Percentiles rank a stretch among this genome's conserved stretches.
phyloP scores from a whole-genome alignment of 1,139 yeast genomes.

The Spathaspora sp. region DNA sequence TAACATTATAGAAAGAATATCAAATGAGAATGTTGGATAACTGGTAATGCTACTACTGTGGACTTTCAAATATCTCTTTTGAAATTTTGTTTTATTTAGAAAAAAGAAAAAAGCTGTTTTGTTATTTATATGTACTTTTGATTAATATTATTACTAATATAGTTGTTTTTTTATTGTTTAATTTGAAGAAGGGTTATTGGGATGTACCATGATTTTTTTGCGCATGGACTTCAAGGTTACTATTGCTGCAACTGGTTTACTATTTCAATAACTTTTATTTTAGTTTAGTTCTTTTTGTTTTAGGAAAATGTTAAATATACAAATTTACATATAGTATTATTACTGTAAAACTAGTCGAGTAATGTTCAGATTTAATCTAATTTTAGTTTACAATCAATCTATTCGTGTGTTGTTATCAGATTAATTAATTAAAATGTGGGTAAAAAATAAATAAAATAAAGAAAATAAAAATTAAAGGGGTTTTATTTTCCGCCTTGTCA shows the following conservation, averaged over 20 bases:
- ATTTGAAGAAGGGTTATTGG: neutral
- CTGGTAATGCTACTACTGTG: neutral
- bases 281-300: slow-evolving; percentile 1
- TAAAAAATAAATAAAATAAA: too few species aligned
- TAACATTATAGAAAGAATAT: slow-evolving; percentile 1
- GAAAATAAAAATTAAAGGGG: too few species aligned
- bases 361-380: too few species aligned
- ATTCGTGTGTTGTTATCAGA: too few species aligned
- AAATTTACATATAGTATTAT: neutral
- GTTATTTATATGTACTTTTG: neutral
- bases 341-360: too few species aligned
- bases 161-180: neutral
- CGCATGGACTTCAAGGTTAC: neutral
- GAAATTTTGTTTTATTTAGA: neutral
- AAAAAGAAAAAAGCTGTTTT: neutral
- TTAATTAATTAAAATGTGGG: too few species aligned
- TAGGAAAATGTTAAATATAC: slow-evolving; percentile 1
- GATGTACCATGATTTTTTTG: neutral
- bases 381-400: too few species aligned
- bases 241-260: neutral
- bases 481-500: too few species aligned
- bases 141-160: neutral
- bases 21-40: neutral
- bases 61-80: neutral
- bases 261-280: neutral